Evolutionary conservation across 2,329 filamentous ascomycete genomes (phyloP), one percentile per base, ranked within the genome.

Genomic region (Colletotrichum zoysiae): DNA sequence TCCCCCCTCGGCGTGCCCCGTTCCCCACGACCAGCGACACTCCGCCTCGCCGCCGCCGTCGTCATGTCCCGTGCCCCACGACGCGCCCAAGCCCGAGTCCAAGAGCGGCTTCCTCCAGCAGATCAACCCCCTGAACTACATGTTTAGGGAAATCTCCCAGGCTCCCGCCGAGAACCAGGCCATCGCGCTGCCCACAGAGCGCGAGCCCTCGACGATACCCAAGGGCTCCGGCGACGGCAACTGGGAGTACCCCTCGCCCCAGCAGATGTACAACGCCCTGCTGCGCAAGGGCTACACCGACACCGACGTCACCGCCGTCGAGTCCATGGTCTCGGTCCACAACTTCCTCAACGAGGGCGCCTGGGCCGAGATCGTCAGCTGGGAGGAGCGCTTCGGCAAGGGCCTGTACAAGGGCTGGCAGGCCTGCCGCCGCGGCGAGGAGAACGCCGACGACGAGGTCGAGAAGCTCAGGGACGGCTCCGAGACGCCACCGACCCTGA

Each of bases 241-340:
- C 78, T 99, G 96, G 96, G 96, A 98, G 82, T 99, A 99, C 80
- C 96, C 96, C 0, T 98, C 95, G 0, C 95, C 96, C 0, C 96
- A 99, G 84, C 96, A 99, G 83, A 99, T 99, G 96, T 99, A 98
- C 87, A 98, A 99, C 79, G 96, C 96, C 9, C 92, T 99, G 83
- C 85, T 98, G 73, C 92, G 96, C 74, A 99, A 99, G 83, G 96
- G 96, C 70, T 96, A 98, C 82, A 95, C 93, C 0, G 95, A 98
- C 80, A 98, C 96, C 0, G 95, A 97, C 67, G 89, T 94, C 66
- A 96, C 95, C 26, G 95, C 95, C 4, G 95, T 99, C 18, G 95
- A 98, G 82, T 91, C 92, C 78, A 99, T 99, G 96, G 96, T 99
- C 7, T 93, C 94, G 0, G 94, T 98, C 14, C 96, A 99, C 86